Percentiles rank a stretch among this genome's conserved stretches.
Evolutionary conservation across 345 rosid species (phyloP).

Genomic region (Arabis hirsuta): DNA sequence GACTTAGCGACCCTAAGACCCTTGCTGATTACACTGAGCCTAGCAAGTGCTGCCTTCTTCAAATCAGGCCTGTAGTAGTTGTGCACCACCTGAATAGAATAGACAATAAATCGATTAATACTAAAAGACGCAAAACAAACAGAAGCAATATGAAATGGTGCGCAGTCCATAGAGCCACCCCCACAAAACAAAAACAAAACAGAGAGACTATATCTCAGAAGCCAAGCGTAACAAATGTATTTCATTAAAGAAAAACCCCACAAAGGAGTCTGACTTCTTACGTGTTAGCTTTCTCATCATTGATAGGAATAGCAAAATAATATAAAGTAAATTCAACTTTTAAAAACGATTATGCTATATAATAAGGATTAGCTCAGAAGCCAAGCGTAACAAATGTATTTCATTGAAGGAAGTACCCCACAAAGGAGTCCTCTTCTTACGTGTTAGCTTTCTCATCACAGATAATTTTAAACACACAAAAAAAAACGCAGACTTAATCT

Average conservation of each 20-base stretch:
- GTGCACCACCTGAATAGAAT: conserved; percentile 56
- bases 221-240: conserved; percentile 61
- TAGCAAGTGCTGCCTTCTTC: conserved; percentile 74
- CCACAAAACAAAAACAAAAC: too few relatives aligned
- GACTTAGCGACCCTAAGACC: conserved; percentile 72
- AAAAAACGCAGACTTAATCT: background rate
- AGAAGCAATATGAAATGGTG: background rate
- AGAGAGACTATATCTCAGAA: conserved; percentile 46
- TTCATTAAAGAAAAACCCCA: conserved; percentile 41
- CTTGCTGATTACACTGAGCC: conserved; percentile 64
- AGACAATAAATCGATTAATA: background rate
- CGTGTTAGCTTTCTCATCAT: conserved; percentile 44
- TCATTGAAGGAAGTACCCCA: conserved; percentile 35
- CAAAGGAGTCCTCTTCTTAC: conserved; percentile 39
- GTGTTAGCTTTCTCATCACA: conserved; percentile 44
- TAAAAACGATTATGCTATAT: too few relatives aligned
- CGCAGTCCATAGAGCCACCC: too few relatives aligned
- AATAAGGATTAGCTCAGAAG: conserved; percentile 46
- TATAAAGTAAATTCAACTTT: too few relatives aligned
- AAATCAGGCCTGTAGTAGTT: conserved; percentile 76
- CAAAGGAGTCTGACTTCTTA: conserved; percentile 34
- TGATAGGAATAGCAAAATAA: too few relatives aligned
- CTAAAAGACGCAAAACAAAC: background rate
- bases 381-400: conserved; percentile 56
- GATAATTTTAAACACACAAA: too few relatives aligned